These are phyloP conservation scores for Abelmoschus esculentus DNA, from an alignment of 345 rosid genomes.

Conservation along the genomic window DNA sequence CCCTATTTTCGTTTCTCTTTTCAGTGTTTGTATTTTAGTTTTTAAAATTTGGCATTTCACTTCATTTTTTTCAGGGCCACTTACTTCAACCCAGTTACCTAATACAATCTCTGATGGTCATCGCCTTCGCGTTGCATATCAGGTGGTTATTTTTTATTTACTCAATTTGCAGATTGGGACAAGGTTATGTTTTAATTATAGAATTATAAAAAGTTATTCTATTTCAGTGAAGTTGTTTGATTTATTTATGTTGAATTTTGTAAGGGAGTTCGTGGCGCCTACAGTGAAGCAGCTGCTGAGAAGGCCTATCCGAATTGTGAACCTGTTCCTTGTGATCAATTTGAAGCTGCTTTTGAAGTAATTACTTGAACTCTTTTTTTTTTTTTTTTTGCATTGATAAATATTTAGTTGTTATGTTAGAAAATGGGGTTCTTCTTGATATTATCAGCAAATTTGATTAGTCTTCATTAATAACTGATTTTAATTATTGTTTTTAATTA, in stretches of 20 bases:
- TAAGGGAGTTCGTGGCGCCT: slow-evolving; percentile 90
- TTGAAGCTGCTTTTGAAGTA: slow-evolving; percentile 84
- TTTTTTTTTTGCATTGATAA: not conserved
- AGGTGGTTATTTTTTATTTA: slow-evolving; percentile 37
- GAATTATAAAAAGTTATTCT: not conserved
- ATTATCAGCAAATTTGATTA: not conserved
- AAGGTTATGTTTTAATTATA: not conserved
- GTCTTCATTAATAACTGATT: not conserved
- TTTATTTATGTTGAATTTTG: slow-evolving; percentile 2
- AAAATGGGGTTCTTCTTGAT: not conserved
- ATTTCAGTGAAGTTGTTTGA: slow-evolving; percentile 2
- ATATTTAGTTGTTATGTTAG: not conserved
- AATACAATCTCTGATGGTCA: slow-evolving; percentile 46
- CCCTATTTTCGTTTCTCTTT: not conserved
- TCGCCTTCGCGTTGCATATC: slow-evolving; percentile 89
- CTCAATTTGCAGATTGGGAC: too few relatives aligned
- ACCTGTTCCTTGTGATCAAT: slow-evolving; percentile 95
- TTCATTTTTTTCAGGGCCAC: slow-evolving; percentile 46
- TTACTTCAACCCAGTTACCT: slow-evolving; percentile 50
- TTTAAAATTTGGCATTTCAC: not conserved
- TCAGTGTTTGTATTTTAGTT: not conserved
- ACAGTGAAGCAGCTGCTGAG: slow-evolving; percentile 89
- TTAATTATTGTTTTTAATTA: not conserved
- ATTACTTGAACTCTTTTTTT: slow-evolving; percentile 1
- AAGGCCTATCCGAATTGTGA: slow-evolving; percentile 94